Evolutionary conservation across 2,329 filamentous ascomycete genomes (phyloP), one percentile per base, ranked within the genome.

Genomic region (Cercospora beticola): DNA sequence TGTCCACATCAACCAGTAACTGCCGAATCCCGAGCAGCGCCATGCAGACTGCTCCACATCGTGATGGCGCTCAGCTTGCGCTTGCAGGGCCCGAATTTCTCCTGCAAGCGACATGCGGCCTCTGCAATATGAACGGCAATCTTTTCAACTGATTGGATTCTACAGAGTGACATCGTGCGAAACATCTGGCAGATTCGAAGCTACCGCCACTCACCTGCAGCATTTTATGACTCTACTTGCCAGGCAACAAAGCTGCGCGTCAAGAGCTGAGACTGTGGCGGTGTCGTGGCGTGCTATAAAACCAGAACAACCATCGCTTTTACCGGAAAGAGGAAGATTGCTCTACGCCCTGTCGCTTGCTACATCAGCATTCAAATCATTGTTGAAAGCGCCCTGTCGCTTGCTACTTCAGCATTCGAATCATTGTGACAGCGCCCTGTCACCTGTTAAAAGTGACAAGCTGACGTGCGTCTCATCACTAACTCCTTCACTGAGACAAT

Each of bases 401-500:
- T 30, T 64, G 60, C 40, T 30, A 14, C 23, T 8, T 23, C 14
- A 14, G 28, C 40, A 52, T 2, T 63, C 21, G 16, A 18, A 23
- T 59, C 56, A 30, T 21, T 16, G 3, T 26, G 10, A 28, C 59
- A 30, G 28, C 4, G 46, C 59, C 16, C 31, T 5, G 43, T n/a
- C 16, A 31, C 31, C 26, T 9, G 7, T 31, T 10, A 6, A 59
- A 18, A 23, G 16, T 33, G 28, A 31, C 56, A 31, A 59, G 28
- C 4, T 21, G 56, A 36, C n/a, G 31, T 59, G 28, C n/a, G 1
- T 31, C 9, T 10, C 16, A 5, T 58, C 4, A n/a, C 28, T n/a
- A 36, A 18, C 56, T 36, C 5, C 4, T 21, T 36, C 9, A 23
- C 56, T 30, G 56, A 14, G 8, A 71, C 26, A 30, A 76, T 77